These are phyloP conservation scores for Alternaria panax DNA, from an alignment of 2,329 filamentous ascomycete species.

Conservation along the genomic window DNA sequence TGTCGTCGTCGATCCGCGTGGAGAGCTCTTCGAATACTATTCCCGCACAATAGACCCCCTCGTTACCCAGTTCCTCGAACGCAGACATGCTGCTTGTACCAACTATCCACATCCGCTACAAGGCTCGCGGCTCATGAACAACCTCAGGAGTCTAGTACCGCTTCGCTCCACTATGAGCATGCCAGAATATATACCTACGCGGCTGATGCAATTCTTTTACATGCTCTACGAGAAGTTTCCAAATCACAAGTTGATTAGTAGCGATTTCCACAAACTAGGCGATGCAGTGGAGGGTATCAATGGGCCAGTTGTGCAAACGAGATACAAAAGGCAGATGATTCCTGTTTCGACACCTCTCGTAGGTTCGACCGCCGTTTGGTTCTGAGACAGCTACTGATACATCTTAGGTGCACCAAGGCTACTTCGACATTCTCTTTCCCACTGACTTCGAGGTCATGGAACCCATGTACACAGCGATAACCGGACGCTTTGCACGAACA, in stretches of 20 bases:
- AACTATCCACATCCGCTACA: constrained; percentile 70
- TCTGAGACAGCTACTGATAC: constrained; percentile 1
- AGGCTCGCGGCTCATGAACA: constrained; percentile 63
- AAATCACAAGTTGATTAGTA: constrained; percentile 83
- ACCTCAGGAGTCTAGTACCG: constrained; percentile 69
- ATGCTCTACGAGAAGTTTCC: constrained; percentile 89
- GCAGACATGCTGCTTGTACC: constrained; percentile 75
- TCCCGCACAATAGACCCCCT: constrained; percentile 79
- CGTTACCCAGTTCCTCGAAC: constrained; percentile 79
- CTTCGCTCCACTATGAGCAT: constrained; percentile 77
- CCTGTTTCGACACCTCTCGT: constrained; percentile 91
- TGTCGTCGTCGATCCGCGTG: constrained; percentile 82
- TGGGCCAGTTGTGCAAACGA: constrained; percentile 93
- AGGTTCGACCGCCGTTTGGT: constrained; percentile 48
- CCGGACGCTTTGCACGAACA: constrained; percentile 87
- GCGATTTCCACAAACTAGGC: constrained; percentile 87
- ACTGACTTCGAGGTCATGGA: constrained; percentile 93
- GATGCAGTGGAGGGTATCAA: constrained; percentile 85
- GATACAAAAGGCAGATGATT: constrained; percentile 85
- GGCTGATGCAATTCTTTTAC: constrained; percentile 96
- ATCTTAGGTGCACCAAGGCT: constrained; percentile 88
- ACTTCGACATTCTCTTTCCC: constrained; percentile 98
- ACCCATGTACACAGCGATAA: constrained; percentile 89
- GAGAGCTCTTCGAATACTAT: constrained; percentile 97
- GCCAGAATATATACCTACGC: constrained; percentile 93